Evolutionary conservation across 345 rosid species (phyloP).

Genomic region (Mallotus nudiflorus): DNA sequence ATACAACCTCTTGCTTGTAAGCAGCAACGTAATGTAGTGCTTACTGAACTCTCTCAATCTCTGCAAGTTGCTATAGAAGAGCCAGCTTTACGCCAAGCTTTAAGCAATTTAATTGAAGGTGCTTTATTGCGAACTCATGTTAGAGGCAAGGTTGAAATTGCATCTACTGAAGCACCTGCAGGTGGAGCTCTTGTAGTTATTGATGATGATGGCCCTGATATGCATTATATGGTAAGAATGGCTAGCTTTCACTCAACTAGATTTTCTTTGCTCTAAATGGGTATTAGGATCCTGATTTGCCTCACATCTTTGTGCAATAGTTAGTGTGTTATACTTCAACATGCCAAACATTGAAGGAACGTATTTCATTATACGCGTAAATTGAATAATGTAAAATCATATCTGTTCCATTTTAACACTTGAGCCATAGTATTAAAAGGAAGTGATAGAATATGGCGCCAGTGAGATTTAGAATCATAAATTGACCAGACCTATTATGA

Average conservation of each 20-base stretch:
- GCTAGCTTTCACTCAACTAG: background rate
- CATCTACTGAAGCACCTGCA: constrained; percentile 72
- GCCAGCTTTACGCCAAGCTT: constrained; percentile 82
- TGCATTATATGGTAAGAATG: constrained; percentile 83
- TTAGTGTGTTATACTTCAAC: background rate
- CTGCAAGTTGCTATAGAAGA: constrained; percentile 84
- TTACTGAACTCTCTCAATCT: constrained; percentile 50
- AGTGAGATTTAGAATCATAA: background rate
- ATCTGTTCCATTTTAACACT: background rate
- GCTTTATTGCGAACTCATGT: constrained; percentile 82
- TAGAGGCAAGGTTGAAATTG: constrained; percentile 75
- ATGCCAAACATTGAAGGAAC: background rate
- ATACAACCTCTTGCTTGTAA: constrained; percentile 72
- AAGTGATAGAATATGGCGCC: no score
- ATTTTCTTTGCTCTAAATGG: constrained; percentile 1
- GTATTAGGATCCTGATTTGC: background rate
- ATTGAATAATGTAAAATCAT: background rate
- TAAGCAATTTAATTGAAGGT: constrained; percentile 95
- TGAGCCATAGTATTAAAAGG: background rate
- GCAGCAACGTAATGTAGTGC: constrained; percentile 73
- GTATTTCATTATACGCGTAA: background rate
- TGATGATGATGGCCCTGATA: constrained; percentile 92
- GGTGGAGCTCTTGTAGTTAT: constrained; percentile 78
- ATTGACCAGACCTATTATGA: background rate
- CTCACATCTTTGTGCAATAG: background rate